A percentile compares a stretch with the other conserved stretches of the same genome.
Evolutionary conservation across 1,284 basidiomycete genomes (phyloP).

Genomic region (Rhodotorula glutinis): DNA sequence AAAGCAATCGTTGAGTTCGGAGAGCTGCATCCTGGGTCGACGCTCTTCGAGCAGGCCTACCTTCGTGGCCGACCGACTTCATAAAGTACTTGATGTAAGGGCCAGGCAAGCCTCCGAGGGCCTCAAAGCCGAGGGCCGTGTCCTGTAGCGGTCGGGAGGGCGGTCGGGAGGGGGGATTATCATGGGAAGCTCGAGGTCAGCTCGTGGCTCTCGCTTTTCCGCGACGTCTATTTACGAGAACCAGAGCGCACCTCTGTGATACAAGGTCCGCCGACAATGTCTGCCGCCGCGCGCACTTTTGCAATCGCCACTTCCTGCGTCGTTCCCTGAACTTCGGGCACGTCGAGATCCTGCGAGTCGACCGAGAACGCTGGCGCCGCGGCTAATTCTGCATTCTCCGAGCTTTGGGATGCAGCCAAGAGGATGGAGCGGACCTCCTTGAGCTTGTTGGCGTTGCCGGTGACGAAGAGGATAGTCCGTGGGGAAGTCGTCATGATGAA

Average conservation of each 20-base stretch:
- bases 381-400: background rate
- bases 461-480: constrained; percentile 55
- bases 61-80: constrained; percentile 71
- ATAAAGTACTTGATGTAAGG: constrained; percentile 97
- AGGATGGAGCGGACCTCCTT: constrained; percentile 80
- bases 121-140: constrained; percentile 87
- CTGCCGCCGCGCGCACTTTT: constrained; percentile 81
- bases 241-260: constrained; percentile 66
- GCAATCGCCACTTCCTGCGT: constrained; percentile 85
- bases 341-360: constrained; percentile 65
- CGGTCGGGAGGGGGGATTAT: too few species aligned
- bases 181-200: too few species aligned
- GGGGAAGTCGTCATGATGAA: constrained; percentile 12
- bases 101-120: constrained; percentile 84
- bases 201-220: too few species aligned
- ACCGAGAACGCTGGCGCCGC: constrained; percentile 57
- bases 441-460: constrained; percentile 91
- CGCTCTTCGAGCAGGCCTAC: constrained; percentile 45
- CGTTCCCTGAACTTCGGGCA: constrained; percentile 90
- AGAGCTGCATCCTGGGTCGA: background rate
- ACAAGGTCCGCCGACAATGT: constrained; percentile 73
- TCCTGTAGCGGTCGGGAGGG: constrained; percentile 54
- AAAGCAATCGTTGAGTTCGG: background rate
- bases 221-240: too few species aligned
- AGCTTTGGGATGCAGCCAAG: constrained; percentile 46